These are phyloP conservation scores for Fusarium concolor DNA, from an alignment of 2,329 filamentous ascomycete genomes.

Conservation along the genomic window DNA sequence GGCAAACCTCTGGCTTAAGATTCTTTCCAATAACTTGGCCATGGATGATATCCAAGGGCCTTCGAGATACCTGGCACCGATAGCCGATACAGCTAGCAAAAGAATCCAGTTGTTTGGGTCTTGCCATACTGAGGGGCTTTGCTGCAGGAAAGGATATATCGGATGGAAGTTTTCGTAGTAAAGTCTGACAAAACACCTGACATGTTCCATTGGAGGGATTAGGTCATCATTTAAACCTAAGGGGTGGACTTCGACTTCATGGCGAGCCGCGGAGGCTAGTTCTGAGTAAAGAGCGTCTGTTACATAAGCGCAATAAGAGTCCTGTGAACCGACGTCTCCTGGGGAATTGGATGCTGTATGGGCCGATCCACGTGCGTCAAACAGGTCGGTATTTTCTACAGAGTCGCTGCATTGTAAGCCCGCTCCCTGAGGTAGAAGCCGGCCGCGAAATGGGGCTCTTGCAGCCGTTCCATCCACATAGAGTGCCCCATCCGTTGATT, in stretches of 20 bases:
- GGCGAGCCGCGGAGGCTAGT: not conserved
- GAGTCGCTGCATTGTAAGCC: not conserved
- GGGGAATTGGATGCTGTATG: not conserved
- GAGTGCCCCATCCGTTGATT: conserved; percentile 10
- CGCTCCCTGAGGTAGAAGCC: not conserved
- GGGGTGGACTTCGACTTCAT: not conserved
- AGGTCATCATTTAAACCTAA: not conserved
- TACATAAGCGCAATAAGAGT: not conserved
- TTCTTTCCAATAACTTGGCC: conserved; percentile 2
- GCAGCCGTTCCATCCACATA: conserved; percentile 23
- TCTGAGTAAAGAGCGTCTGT: conserved; percentile 1
- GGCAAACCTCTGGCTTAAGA: not conserved
- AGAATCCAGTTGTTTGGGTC: conserved; percentile 1
- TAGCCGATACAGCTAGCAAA: conserved; percentile 9
- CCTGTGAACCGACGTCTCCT: not conserved
- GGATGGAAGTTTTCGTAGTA: conserved; percentile 34
- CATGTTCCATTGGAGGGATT: conserved; percentile 16
- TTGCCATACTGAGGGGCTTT: conserved; percentile 6
- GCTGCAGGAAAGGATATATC: conserved; percentile 29
- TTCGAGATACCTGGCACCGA: conserved; percentile 15
- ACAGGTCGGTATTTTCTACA: not conserved
- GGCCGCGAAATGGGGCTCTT: conserved; percentile 25
- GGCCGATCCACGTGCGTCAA: not conserved
- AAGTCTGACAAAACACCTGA: conserved; percentile 18
- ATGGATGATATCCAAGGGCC: conserved; percentile 2